phyloP scores from a whole-genome alignment of 106 monocot genomes.

The Platanthera guangdongensis region DNA sequence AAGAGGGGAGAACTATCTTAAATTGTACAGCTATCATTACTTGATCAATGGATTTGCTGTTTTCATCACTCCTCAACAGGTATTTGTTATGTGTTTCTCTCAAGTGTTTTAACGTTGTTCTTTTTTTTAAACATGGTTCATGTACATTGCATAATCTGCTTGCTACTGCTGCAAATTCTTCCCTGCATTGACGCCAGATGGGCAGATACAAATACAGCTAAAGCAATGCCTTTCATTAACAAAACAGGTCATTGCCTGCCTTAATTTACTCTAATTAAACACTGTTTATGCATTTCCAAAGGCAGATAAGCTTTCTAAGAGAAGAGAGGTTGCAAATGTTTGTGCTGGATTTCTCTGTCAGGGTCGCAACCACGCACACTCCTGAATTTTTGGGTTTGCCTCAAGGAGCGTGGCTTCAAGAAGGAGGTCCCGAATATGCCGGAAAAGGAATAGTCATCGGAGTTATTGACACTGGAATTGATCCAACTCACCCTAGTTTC shows the following conservation, averaged over 20 bases:
- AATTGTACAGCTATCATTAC: constrained; percentile 87
- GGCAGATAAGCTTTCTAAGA: constrained; percentile 77
- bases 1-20: constrained; percentile 69
- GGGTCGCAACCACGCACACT: constrained; percentile 82
- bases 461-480: constrained; percentile 92
- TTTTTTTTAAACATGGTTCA: constrained; percentile 1
- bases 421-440: constrained; percentile 79
- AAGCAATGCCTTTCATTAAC: neutral
- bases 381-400: constrained; percentile 90
- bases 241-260: neutral
- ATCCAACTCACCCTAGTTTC: constrained; percentile 85
- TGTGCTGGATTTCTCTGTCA: constrained; percentile 71
- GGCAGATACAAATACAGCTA: neutral
- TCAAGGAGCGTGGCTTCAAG: constrained; percentile 78
- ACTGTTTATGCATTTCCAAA: constrained; percentile 19
- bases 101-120: neutral
- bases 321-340: constrained; percentile 74
- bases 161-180: neutral
- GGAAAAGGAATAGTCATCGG: constrained; percentile 90
- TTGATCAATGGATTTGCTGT: constrained; percentile 89
- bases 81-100: constrained; percentile 13
- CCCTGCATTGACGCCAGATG: neutral
- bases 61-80: constrained; percentile 76
- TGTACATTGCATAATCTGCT: neutral
- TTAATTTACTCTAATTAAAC: neutral